Conservation (phyloP, 2,329 filamentous ascomycete genomes). For the Nigrograna mackinnonii region DNA sequence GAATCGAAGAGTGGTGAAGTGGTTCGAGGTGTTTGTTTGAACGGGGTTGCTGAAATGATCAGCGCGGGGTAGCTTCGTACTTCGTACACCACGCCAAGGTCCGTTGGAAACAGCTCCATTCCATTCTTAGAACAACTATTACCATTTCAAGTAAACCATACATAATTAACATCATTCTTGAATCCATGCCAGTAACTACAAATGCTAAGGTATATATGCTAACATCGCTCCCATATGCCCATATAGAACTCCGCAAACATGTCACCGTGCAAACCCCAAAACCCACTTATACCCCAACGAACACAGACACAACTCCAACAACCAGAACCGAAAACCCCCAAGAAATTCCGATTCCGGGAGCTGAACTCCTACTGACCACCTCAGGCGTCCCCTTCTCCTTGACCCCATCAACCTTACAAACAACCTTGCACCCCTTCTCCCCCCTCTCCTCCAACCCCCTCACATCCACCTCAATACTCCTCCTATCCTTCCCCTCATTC, state of each 20-base stretch:
- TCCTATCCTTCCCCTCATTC: slow-evolving; percentile 19
- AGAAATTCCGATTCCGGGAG: slow-evolving; percentile 20
- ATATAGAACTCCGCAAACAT: too few relatives aligned
- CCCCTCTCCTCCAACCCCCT: slow-evolving; percentile 12
- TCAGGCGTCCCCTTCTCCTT: slow-evolving; percentile 37
- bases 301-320: slow-evolving; percentile 22
- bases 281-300: slow-evolving; percentile 21
- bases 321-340: slow-evolving; percentile 28
- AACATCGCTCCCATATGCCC: too few relatives aligned
- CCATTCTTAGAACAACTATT: too few relatives aligned
- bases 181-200: too few relatives aligned
- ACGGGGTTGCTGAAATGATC: background rate
- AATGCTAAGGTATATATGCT: too few relatives aligned
- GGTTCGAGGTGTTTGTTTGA: background rate
- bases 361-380: slow-evolving; percentile 22
- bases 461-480: slow-evolving; percentile 7
- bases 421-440: slow-evolving; percentile 32
- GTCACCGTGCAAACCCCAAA: too few relatives aligned
- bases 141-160: too few relatives aligned
- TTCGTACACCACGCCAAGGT: too few relatives aligned
- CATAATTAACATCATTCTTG: too few relatives aligned
- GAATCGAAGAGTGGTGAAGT: background rate
- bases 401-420: slow-evolving; percentile 43
- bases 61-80: slow-evolving; percentile 3
- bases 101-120: too few relatives aligned